Evolutionary conservation across 495 filamentous ascomycete species (phyloP).

Genomic region (Elaphomyces granulatus): DNA sequence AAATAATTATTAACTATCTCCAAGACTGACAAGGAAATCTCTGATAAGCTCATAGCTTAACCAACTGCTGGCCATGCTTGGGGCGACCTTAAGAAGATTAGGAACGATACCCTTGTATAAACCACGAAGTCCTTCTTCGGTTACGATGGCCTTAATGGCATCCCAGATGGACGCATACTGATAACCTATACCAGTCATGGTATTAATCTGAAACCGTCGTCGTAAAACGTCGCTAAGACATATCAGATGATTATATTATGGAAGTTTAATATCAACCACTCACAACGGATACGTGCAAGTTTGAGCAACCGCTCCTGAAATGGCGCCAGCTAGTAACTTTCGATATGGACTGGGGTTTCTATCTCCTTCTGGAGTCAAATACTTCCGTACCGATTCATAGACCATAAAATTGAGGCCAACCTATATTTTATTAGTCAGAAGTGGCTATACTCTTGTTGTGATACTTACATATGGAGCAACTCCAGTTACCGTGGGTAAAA

Average conservation of each 20-base stretch:
- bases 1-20: slow-evolving; percentile 23
- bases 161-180: slow-evolving; percentile 79
- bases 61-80: slow-evolving; percentile 98
- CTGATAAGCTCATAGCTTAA: slow-evolving; percentile 88
- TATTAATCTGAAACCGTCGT: slow-evolving; percentile 94
- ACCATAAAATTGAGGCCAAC: slow-evolving; percentile 97
- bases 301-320: slow-evolving; percentile 92
- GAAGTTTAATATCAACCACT: slow-evolving; percentile 20
- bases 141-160: slow-evolving; percentile 65
- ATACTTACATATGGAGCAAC: slow-evolving; percentile 82
- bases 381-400: slow-evolving; percentile 75
- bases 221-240: slow-evolving; percentile 72
- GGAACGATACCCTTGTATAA: slow-evolving; percentile 89
- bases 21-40: slow-evolving; percentile 60
- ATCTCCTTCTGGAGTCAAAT: slow-evolving; percentile 77
- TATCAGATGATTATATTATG: slow-evolving; percentile 6
- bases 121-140: slow-evolving; percentile 61
- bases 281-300: slow-evolving; percentile 98
- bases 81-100: slow-evolving; percentile 91
- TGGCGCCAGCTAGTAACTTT: slow-evolving; percentile 77
- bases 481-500: slow-evolving; percentile 83
- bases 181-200: slow-evolving; percentile 98
- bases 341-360: slow-evolving; percentile 64
- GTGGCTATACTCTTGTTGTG: not conserved
- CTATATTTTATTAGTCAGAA: slow-evolving; percentile 30